These are phyloP conservation scores for Incumbomyces delicatus DNA, from an alignment of 2,329 filamentous ascomycete genomes.

Conservation along the genomic window DNA sequence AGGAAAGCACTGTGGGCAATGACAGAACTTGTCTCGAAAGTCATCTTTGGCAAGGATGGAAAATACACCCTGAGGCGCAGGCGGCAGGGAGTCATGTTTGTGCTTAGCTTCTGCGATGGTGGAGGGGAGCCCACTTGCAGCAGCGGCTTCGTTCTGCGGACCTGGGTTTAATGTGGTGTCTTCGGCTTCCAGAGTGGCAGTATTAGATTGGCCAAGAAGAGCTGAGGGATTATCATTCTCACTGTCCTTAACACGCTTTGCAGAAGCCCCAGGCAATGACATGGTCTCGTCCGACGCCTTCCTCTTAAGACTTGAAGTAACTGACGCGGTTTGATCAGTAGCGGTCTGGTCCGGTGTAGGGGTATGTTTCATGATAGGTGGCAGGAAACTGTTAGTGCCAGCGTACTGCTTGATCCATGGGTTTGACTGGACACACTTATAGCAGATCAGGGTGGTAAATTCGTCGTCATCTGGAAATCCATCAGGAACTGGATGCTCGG, in stretches of 20 bases:
- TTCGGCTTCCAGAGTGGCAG: constrained; percentile 29
- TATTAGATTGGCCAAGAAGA: constrained; percentile 5
- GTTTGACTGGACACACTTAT: constrained; percentile 78
- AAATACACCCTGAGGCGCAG: constrained; percentile 49
- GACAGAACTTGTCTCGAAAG: constrained; percentile 77
- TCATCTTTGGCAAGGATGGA: constrained; percentile 72
- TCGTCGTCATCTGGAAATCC: constrained; percentile 83
- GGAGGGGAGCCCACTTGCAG: constrained; percentile 12
- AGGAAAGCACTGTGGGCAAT: constrained; percentile 70
- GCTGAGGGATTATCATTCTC: constrained; percentile 33
- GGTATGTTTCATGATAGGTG: constrained; percentile 51
- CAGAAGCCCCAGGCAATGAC: constrained; percentile 15
- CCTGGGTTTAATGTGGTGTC: constrained; percentile 36
- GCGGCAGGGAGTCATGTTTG: constrained; percentile 53
- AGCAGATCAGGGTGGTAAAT: constrained; percentile 86
- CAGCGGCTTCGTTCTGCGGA: constrained; percentile 12
- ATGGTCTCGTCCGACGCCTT: constrained; percentile 29
- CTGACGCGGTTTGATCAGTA: background rate
- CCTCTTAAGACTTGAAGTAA: constrained; percentile 28
- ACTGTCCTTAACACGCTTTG: constrained; percentile 59
- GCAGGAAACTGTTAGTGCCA: constrained; percentile 66
- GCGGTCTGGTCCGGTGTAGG: background rate
- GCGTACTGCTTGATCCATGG: constrained; percentile 91
- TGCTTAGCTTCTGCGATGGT: constrained; percentile 29
- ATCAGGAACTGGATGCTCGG: constrained; percentile 56